Conservation (phyloP, 2,329 filamentous ascomycete species). For the Aspergillus fumigatiaffinis region DNA sequence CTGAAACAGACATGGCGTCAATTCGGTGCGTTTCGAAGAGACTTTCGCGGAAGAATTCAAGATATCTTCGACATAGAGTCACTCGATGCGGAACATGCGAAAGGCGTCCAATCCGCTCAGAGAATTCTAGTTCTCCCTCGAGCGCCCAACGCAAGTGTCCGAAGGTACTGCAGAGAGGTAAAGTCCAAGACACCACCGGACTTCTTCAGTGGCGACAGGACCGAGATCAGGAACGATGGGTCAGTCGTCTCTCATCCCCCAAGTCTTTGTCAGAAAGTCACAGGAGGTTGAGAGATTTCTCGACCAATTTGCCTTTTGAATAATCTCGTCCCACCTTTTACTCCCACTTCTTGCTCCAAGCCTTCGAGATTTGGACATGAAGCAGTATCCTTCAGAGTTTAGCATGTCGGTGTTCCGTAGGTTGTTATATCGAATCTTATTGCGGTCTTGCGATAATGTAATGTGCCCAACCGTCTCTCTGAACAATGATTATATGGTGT, state of each 20-base stretch:
- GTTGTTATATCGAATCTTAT: neutral
- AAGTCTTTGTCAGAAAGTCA: neutral
- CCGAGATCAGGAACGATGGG: neutral
- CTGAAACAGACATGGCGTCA: slow-evolving; percentile 9
- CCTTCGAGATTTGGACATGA: neutral
- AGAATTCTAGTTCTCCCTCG: slow-evolving; percentile 19
- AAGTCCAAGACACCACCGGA: neutral
- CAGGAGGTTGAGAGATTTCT: neutral
- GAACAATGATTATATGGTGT: neutral
- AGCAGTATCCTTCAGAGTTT: neutral
- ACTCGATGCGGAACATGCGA: neutral
- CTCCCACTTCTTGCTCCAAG: neutral
- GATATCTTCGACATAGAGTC: slow-evolving; percentile 20
- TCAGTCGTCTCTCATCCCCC: neutral
- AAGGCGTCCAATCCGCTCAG: neutral
- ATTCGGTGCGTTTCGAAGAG: slow-evolving; percentile 8
- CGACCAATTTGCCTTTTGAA: neutral
- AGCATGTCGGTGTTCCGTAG: neutral
- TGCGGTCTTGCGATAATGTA: neutral
- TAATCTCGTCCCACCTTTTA: neutral
- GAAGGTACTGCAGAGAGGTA: neutral
- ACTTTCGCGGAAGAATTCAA: slow-evolving; percentile 13
- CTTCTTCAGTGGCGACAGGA: neutral
- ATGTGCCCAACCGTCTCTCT: neutral
- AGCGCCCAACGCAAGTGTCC: slow-evolving; percentile 16